Base-by-base conservation (phyloP, 2,329 filamentous ascomycete genomes). In the Cladosporium halotolerans region DNA sequence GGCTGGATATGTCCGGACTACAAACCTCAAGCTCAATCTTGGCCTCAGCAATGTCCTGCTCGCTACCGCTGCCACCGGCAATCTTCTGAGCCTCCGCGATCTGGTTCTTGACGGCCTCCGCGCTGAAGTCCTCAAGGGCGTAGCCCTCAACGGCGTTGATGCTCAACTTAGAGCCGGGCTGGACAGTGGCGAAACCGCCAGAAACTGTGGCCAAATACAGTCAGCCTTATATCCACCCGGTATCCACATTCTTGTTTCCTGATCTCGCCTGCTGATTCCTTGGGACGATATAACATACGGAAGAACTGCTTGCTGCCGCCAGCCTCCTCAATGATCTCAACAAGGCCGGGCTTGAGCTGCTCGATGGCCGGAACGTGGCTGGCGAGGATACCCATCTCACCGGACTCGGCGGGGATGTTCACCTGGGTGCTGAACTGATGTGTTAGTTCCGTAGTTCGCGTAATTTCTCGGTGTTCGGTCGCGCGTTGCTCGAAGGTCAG, bases 311-410 rank as follows among this genome's bases (percentile, higher is more conserved):
- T 99, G 87, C 73, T 85, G 62, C 79, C 80, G 70, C 89, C 88
- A 70, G 78, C 82, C 82, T 99, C 93, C 81, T 97, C 92, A 64
- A 97, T 83, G 70, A 99, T 81, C 81, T 97, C 92, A 64, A 99
- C 82, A 64, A 97, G 78, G 69, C 93, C 93, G 58, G 93, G 91
- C 83, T 95, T 96, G 75, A 99, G 82, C 81, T 99, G 93, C 82
- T 99, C 93, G 71, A 99, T 97, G 58, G 91, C 90, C 62, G 93
- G 91, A 68, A 99, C 93, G 83, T 99, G 93, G 82, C 93, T 95
- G 73, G 93, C 93, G 71, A 99, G 87, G 68, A 99, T 86, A 87
- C 93, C 93, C 93, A 99, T 99, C 68, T 97, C 93, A 73, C 93
- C 93, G 59, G 91, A 95, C 75, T 96, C 93, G 70, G 93, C 93